Evolutionary conservation across 805 yeast species (phyloP), one percentile per base, ranked within the genome.

Genomic region (Phaffomyces antillensis): DNA sequence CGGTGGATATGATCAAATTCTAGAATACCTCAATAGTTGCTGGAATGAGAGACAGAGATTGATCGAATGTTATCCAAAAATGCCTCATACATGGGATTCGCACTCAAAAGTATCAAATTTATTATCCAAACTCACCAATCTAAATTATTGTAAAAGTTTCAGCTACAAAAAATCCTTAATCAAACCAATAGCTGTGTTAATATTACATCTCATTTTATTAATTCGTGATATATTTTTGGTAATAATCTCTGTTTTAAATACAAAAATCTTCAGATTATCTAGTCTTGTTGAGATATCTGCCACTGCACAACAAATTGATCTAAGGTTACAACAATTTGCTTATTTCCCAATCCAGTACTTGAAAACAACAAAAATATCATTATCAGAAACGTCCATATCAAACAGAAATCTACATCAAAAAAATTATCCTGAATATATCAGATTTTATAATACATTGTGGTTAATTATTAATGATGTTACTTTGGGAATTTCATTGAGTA

Each of bases 381-480:
- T 49, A 7, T 49, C 53, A 31, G 53, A 58, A 9, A 43, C 51
- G 3, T 42, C 46, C 24, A 37, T 61, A 41, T 61, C 53, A 47
- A 67, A 48, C 11, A 41, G 45, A 7, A 58, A 54, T n/a, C 54
- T 62, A 42, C 82, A 69, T 35, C 66, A 66, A 60, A 49, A 76
- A 58, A 61, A 74, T 58, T 66, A 76, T 57, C 70, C 82, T 56
- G 76, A 83, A 58, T 86, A 85, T 55, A 85, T 86, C 54, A 72
- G 82, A 47, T 77, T 91, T 49, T 88, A 87, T 68, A 95, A 95
- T 56, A 82, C 90, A 1, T 49, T 90, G 2, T 93, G 98, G 98
- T 68, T 93, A 16, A 81, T 88, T 0, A 62, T 81, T 5, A 91
- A 93, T 61, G 99, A 93, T 61, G 60, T 86, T 7, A 70, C 90